Base-by-base conservation (phyloP, 1,284 basidiomycete genomes). In the Clitocybe nebularis region DNA sequence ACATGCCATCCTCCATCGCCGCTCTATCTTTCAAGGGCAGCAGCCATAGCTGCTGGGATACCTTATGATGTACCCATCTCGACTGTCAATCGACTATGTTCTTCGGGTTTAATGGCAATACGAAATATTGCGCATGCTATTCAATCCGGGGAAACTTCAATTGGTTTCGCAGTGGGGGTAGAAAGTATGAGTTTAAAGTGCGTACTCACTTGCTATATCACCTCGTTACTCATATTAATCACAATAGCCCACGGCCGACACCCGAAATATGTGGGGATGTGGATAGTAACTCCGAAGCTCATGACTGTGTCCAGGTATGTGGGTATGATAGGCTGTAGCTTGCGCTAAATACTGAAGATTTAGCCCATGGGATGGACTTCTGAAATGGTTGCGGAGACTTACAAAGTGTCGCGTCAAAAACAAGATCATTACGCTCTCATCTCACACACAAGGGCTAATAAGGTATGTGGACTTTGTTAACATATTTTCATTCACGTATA, bases 291-390 rank as follows among this genome's bases (percentile, higher is more conserved):
- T 33, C 71, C 1, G 69, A 81, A 49, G 82, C 89, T 0, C 70
- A 80, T 46, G 89, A 91, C 54, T 90, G 82, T 52, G 76, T 87
- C 39, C 82, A 89, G 72, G 86, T 84, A 49, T 50, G 72, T 35
- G 25, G n/a, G n/a, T n/a, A n/a, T n/a, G n/a, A n/a, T n/a, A n/a
- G n/a, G n/a, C n/a, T n/a, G n/a, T n/a, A n/a, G n/a, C n/a, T n/a
- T n/a, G n/a, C n/a, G n/a, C n/a, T n/a, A n/a, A n/a, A 43, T 39
- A 45, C 45, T 5, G n/a, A 14, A n/a, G 37, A 35, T 39, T 5
- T 51, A 91, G 86, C 87, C 91, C 10, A 93, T 93, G 90, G 90
- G 91, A 8, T 93, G 90, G 90, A 93, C 90, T 1, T 89, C 87
- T 2, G 90, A 93, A 60, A 85, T 89, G 77, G 86, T 90, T 13